These are phyloP conservation scores for Phyllosticta capitalensis DNA, from an alignment of 2,329 filamentous ascomycete genomes.

Conservation along the genomic window DNA sequence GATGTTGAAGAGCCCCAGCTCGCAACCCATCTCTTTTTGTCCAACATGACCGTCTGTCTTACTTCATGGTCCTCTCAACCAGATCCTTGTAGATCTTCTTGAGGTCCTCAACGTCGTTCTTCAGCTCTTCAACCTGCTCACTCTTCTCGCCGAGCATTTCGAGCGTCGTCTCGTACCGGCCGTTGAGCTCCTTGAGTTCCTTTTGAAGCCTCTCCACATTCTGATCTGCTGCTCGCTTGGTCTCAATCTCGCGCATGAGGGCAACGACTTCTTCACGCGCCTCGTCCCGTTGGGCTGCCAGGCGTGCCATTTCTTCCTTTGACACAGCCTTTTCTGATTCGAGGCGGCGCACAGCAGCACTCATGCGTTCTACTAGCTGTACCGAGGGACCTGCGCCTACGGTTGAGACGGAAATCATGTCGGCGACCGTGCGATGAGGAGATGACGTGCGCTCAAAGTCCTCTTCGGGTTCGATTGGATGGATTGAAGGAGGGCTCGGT, in stretches of 20 bases:
- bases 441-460: constrained; percentile 49
- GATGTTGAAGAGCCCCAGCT: not conserved
- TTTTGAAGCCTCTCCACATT: constrained; percentile 57
- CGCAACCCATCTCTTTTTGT: not conserved
- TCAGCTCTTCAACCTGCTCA: constrained; percentile 84
- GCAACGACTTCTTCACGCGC: constrained; percentile 83
- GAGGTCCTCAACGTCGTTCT: constrained; percentile 79
- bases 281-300: constrained; percentile 82
- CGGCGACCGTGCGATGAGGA: constrained; percentile 55
- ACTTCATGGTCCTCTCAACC: constrained; percentile 73
- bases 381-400: constrained; percentile 86
- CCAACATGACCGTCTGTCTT: constrained; percentile 7
- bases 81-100: constrained; percentile 95
- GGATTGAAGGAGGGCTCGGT: constrained; percentile 38
- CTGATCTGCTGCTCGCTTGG: constrained; percentile 50
- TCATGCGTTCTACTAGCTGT: constrained; percentile 93
- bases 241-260: constrained; percentile 79
- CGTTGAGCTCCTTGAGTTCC: constrained; percentile 59
- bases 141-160: constrained; percentile 97
- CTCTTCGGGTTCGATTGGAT: constrained; percentile 32
- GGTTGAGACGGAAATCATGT: constrained; percentile 82
- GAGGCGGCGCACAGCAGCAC: constrained; percentile 77
- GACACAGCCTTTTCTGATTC: constrained; percentile 85
- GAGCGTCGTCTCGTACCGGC: constrained; percentile 79
- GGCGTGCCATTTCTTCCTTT: constrained; percentile 73